Base-by-base conservation (phyloP, 192 early-diverging fungal genomes). In the Coemansia sp. region DNA sequence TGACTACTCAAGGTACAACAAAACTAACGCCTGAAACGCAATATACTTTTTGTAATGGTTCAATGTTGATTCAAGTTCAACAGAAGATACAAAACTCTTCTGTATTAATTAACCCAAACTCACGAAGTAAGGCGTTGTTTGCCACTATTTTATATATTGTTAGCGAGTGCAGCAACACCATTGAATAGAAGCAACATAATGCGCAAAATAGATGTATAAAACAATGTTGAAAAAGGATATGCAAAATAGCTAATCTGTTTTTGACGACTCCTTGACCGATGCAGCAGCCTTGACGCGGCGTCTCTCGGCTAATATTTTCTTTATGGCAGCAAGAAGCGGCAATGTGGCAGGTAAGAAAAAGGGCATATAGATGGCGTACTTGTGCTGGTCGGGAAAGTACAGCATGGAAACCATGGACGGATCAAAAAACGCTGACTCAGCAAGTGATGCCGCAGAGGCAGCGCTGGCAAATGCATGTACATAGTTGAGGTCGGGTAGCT, bases 381-480 rank as follows among this genome's bases (percentile, higher is more conserved):
- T 97, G 81, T 99, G 97, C 74, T 99, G 95, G 61, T 94, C 91
- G 5, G 97, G 97, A 80, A 99, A 99, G 68, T 99, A 99, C 5
- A 98, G 82, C 87, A 97, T 86, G 4, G 93, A 89, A 0, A 99
- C 94, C 97, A 99, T 97, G 10, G 93, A 93, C 1, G 95, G 94
- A 68, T 99, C 93, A 86, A 97, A 98, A 69, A 99, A 99, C 5
- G 97, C 96, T 3, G 80, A 81, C 77, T 98, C 94, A 3, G 95
- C 85, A 12, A 83, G 59, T 26, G 72, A 72, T 6, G 94, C 73
- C 0, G 92, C 95, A 6, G 68, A 57, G 6, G 86, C 80, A 2
- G 93, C 87, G 23, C 84, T 69, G 10, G 69, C 25, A 17, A 88
- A 83, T 0, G 93, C 90, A 11, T 62, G 31, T 6, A 70, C 53